Conservation (phyloP, 179 eudicot genomes). For the Beta lomatogona region DNA sequence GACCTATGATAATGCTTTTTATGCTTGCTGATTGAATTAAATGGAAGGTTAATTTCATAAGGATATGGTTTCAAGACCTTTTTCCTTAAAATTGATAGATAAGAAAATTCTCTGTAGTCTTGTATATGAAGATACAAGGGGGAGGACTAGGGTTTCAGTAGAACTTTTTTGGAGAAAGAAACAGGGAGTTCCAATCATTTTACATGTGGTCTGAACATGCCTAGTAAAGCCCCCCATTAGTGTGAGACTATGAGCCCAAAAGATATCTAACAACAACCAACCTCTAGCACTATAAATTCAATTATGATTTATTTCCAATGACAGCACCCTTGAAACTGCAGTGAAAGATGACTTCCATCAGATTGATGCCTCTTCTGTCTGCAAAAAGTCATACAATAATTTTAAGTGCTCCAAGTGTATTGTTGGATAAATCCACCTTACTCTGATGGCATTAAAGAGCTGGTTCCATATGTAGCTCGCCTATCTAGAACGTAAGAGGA, state of each 20-base stretch:
- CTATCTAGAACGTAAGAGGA: background rate
- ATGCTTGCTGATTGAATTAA: background rate
- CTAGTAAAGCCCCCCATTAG: background rate
- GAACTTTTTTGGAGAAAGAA: background rate
- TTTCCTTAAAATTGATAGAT: no score
- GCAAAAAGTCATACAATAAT: no score
- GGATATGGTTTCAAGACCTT: no score
- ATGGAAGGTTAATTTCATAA: background rate
- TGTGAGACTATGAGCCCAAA: background rate
- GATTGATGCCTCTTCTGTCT: no score
- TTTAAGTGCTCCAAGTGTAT: background rate
- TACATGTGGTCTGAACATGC: background rate
- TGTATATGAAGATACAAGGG: background rate
- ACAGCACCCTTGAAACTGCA: no score
- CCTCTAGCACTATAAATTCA: no score
- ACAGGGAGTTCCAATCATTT: background rate
- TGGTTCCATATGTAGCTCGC: no score
- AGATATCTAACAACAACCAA: no score
- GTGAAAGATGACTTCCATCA: no score
- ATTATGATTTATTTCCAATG: no score
- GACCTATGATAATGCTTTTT: background rate
- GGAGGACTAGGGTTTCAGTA: background rate
- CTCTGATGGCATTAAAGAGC: background rate
- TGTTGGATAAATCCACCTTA: background rate
- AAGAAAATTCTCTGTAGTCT: background rate